Base-by-base conservation (phyloP, 495 filamentous ascomycete species). In the Aspergillus sclerotioniger region DNA sequence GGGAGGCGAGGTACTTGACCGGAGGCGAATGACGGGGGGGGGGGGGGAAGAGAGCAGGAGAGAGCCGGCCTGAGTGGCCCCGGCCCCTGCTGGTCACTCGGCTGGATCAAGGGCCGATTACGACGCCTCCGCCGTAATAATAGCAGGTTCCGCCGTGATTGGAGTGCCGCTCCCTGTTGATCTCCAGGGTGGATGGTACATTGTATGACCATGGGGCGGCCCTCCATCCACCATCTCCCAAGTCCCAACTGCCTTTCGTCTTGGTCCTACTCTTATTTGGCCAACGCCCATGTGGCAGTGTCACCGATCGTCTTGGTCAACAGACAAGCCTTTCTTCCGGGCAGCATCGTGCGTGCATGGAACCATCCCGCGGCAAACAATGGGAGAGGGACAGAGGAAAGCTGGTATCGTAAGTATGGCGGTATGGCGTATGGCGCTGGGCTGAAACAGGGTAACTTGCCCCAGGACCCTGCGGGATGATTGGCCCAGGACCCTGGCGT, bases 401-500 rank as follows among this genome's bases (percentile, higher is more conserved):
- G 25, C 25, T 25, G 25, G 25, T 25, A 25, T 25, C 2, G 25
- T 25, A 25, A 25, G 25, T 25, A 25, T 25, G 37, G 37, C 33
- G 7, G 8, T 35, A 35, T 10, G 33, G 33, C 7, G 8, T 35
- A 35, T 13, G 33, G 33, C 33, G 2, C 8, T 6, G 37, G 37
- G 37, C 37, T 41, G 37, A 41, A 41, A 41, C 37, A 25, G 5
- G 25, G 25, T 25, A 17, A 46, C n/a, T 49, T 7, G 9, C 13
- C 47, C 47, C 47, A 12, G 47, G 47, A 50, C 47, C 47, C 47
- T 50, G 47, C 28, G 13, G 46, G 47, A 6, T 32, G 47, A 50
- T 50, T 50, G 47, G 47, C 47, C 21, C 47, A 50, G 16, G 47
- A 50, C 47, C 47, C 47, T 50, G 47, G 25, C 47, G 9, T n/a